A percentile compares a stretch with the other conserved stretches of the same genome.
These are phyloP conservation scores for Lachnellula occidentalis DNA, from an alignment of 2,329 filamentous ascomycete genomes.

Conservation along the genomic window DNA sequence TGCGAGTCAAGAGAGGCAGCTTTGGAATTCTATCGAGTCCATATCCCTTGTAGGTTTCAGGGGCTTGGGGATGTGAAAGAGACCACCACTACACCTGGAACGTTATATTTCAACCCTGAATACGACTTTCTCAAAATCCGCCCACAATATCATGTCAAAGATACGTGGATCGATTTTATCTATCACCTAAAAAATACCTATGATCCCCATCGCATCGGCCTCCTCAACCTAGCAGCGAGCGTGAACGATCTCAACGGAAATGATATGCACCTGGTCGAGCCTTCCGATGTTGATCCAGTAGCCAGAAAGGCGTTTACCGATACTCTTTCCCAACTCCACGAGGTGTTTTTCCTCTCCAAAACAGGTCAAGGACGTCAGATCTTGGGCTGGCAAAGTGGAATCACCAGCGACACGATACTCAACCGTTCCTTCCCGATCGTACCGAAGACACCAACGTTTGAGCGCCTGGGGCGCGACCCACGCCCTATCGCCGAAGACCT, in stretches of 20 bases:
- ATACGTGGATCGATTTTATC: not conserved
- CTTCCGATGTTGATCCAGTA: not conserved
- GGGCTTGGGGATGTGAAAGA: not conserved
- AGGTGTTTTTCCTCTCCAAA: not conserved
- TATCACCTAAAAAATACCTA: not conserved
- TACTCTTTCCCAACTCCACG: not conserved
- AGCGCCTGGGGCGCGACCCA: constrained; percentile 1
- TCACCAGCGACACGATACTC: not conserved
- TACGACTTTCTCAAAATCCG: constrained; percentile 1
- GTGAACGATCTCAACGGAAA: not conserved
- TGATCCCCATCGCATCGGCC: constrained; percentile 1
- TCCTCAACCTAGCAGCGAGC: constrained; percentile 1
- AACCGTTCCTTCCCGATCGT: not conserved
- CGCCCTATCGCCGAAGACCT: constrained; percentile 1
- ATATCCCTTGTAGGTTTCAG: constrained; percentile 2
- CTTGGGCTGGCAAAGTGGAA: not conserved
- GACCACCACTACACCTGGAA: not conserved
- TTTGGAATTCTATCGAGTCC: constrained; percentile 1
- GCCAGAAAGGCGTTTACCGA: not conserved
- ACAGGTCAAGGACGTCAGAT: not conserved
- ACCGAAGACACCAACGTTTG: not conserved
- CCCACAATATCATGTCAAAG: not conserved
- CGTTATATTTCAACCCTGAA: constrained; percentile 2
- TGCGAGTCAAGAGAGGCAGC: constrained; percentile 1
- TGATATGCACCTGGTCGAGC: not conserved